Conservation (phyloP, 495 filamentous ascomycete species). For the Neurospora sp. region DNA sequence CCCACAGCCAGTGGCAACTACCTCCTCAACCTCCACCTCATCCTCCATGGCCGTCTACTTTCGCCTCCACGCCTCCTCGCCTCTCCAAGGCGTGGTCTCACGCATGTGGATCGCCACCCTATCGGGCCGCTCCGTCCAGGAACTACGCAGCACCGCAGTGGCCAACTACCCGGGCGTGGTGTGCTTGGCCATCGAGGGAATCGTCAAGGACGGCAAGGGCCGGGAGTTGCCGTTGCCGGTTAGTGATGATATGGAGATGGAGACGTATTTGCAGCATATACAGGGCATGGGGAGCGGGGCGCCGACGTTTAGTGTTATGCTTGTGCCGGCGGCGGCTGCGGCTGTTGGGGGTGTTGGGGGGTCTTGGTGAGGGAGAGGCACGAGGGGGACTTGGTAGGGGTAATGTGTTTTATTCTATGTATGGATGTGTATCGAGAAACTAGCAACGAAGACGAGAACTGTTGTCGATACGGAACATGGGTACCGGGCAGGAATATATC, state of each 20-base stretch:
- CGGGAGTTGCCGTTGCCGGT: neutral
- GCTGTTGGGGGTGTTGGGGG: neutral
- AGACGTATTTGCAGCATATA: slow-evolving; percentile 34
- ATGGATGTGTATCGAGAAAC: neutral
- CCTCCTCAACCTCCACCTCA: slow-evolving; percentile 1
- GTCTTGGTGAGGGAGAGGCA: neutral
- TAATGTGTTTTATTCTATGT: neutral
- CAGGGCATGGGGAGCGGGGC: slow-evolving; percentile 44
- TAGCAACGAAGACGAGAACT: neutral
- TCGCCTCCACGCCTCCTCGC: slow-evolving; percentile 47
- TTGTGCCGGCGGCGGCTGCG: slow-evolving; percentile 4
- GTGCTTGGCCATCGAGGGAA: slow-evolving; percentile 52
- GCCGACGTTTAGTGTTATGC: slow-evolving; percentile 51
- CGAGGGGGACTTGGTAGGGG: neutral
- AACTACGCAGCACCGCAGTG: slow-evolving; percentile 44
- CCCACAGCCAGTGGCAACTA: neutral
- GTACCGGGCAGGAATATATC: neutral
- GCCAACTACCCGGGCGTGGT: slow-evolving; percentile 44
- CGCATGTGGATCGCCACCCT: slow-evolving; percentile 55
- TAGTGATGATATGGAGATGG: neutral
- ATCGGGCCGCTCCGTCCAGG: slow-evolving; percentile 40
- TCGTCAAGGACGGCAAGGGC: slow-evolving; percentile 40
- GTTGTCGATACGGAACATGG: neutral
- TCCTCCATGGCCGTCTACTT: slow-evolving; percentile 49
- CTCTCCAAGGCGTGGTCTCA: slow-evolving; percentile 32